Percentiles rank a stretch among this genome's conserved stretches.
phyloP scores from a whole-genome alignment of 139 green algal species.

The Limnomonas spitsbergensis region DNA sequence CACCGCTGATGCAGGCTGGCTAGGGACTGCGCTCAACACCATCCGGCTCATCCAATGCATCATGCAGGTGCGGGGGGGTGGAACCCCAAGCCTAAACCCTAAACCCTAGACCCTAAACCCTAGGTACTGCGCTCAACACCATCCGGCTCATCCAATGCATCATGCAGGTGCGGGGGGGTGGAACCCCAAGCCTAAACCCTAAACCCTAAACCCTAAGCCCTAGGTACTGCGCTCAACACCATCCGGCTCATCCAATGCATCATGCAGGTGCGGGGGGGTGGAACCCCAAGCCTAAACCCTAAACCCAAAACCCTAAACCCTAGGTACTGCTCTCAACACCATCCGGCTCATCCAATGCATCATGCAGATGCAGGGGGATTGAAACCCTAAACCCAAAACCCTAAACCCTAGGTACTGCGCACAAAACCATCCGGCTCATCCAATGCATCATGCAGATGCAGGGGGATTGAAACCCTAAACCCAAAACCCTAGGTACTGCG shows the following conservation, averaged over 20 bases:
- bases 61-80: constrained; percentile 75
- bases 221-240: constrained; percentile 65
- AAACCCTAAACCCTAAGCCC: too few species aligned
- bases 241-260: constrained; percentile 85
- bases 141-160: constrained; percentile 85
- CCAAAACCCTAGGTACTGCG: neutral
- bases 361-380: constrained; percentile 75
- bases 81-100: neutral
- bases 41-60: constrained; percentile 85
- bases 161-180: constrained; percentile 75
- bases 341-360: constrained; percentile 85
- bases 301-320: too few species aligned
- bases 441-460: too few species aligned
- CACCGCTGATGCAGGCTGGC: constrained; percentile 73
- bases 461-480: too few species aligned
- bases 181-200: neutral
- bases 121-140: constrained; percentile 65
- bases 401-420: neutral
- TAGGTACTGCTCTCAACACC: constrained; percentile 65
- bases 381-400: too few species aligned
- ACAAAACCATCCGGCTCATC: too few species aligned
- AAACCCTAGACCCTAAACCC: too few species aligned
- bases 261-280: constrained; percentile 75
- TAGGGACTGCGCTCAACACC: constrained; percentile 65
- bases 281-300: neutral